Evolutionary conservation across 1,284 basidiomycete species (phyloP), one percentile per base, ranked within the genome.

Genomic region (Malassezia equina): DNA sequence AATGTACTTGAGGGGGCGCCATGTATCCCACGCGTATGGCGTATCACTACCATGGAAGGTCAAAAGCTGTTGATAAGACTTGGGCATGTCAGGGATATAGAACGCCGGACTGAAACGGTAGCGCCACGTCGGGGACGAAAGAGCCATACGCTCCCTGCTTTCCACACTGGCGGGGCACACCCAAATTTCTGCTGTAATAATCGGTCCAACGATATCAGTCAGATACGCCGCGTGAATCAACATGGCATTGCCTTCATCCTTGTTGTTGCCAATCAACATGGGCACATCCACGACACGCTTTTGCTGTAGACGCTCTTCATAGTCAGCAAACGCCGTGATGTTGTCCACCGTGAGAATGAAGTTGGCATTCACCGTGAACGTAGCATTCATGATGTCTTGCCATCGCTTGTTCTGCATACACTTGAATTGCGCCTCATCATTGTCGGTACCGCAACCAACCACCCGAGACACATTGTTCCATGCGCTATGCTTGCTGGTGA

Each of bases 91-190:
- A 2, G 55, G 55, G 21, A 57, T 24, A 19, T 50, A 57, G 36
- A 57, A 43, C 17, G 49, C 46, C 9, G 55, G 49, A 17, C 55
- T 50, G 42, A 50, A 59, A 23, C 47, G 57, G 52, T 59, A 59
- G 17, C 57, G 57, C 52, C 52, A 59, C 3, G 57, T 59, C 2
- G 57, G 52, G 9, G 47, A 47, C 1, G n/a, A 17, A 39, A 39
- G 13, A 15, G 39, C 52, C 13, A 32, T 11, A 24, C 57, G 57
- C 7, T 45, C 17, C 12, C 33, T 24, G n/a, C 47, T 41, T 24
- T 54, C 43, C 24, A 50, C 43, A 15, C 25, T 4, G 7, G 57
- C 31, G 5, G 57, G 57, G 29, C 57, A 59, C 6, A 53, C 51
- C 52, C 52, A 59, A 7, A 54, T 29, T 17, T 51, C 51, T 9